Base-by-base conservation (phyloP, 305 asterid species). In the Nicotiana rustica region DNA sequence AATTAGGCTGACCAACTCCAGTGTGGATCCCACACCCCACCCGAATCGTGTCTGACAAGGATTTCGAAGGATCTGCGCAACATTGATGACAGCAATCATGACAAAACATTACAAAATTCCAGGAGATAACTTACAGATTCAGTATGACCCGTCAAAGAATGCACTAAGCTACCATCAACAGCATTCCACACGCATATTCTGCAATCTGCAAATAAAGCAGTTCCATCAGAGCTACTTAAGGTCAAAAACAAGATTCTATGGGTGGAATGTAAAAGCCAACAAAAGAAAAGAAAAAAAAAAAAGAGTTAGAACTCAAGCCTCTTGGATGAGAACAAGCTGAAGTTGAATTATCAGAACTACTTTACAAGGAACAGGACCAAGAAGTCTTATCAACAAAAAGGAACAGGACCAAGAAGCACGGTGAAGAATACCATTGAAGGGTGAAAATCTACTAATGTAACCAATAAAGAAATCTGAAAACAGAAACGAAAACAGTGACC, bases 121-220 rank as follows among this genome's bases (percentile, higher is more conserved):
- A 52, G 56, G 29, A 75, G 5, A 21, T 47, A 76, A 84, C 98
- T 91, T 88, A 96, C 99, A 83, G 98, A 95, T 57, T 91, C 93
- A 66, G 94, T 95, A 89, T 96, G 99, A 83, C 99, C 99, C 14
- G 97, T 96, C 86, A 96, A 92, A 82, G 97, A 96, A 89, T 95
- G 99, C 75, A 96, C 98, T 87, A 96, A 90, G 91, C 99, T 94
- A 78, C 99, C 98, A 86, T 96, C 99, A 86, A 91, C 93, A 87
- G 99, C 99, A 89, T 96, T 96, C 99, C 99, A 96, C 25, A 96
- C 99, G 68, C 99, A 96, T 83, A 96, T 96, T 88, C 99, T 92
- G 92, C 98, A 93, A 90, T 96, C 98, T 96, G 94, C 82, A 88
- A 82, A 84, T 62, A 75, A 52, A 73, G 15, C 9, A 15, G 80